These are phyloP conservation scores for Pseudogymnoascus sp. DNA, from an alignment of 2,329 filamentous ascomycete genomes.

Conservation along the genomic window DNA sequence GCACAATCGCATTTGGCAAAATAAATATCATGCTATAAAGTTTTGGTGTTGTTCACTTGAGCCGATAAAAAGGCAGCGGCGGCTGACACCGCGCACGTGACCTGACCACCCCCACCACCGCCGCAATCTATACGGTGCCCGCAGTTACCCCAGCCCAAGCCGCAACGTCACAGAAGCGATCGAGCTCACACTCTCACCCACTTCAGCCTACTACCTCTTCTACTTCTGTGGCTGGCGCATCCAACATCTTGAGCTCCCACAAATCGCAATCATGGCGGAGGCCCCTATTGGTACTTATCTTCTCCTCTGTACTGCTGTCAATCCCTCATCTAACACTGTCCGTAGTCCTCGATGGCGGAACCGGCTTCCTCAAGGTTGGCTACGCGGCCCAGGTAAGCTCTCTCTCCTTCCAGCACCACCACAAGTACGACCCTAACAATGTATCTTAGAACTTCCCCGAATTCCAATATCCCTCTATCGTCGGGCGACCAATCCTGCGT, in stretches of 20 bases:
- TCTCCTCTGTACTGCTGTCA: background rate
- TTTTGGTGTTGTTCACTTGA: background rate
- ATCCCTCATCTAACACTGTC: slow-evolving; percentile 7
- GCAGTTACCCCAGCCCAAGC: slow-evolving; percentile 11
- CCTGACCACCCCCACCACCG: slow-evolving; percentile 4
- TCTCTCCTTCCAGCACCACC: slow-evolving; percentile 6
- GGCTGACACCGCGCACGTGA: background rate
- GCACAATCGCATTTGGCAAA: background rate
- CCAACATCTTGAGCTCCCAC: slow-evolving; percentile 14
- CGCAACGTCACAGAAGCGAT: slow-evolving; percentile 11
- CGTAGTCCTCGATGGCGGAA: slow-evolving; percentile 96
- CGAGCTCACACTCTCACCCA: slow-evolving; percentile 13
- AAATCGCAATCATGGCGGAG: slow-evolving; percentile 28
- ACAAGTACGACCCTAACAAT: slow-evolving; percentile 11
- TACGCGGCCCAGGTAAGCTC: slow-evolving; percentile 74
- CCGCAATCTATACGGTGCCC: slow-evolving; percentile 9
- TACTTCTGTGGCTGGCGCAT: slow-evolving; percentile 10
- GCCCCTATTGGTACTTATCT: slow-evolving; percentile 29
- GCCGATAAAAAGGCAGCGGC: background rate
- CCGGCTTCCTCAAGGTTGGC: slow-evolving; percentile 98
- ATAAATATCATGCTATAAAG: background rate
- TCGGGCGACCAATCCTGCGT: slow-evolving; percentile 93
- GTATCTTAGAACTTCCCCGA: slow-evolving; percentile 83
- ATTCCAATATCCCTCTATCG: slow-evolving; percentile 96
- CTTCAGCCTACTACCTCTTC: slow-evolving; percentile 12